Base-by-base conservation (phyloP, 495 filamentous ascomycete species). In the Aspergillus biplanus region DNA sequence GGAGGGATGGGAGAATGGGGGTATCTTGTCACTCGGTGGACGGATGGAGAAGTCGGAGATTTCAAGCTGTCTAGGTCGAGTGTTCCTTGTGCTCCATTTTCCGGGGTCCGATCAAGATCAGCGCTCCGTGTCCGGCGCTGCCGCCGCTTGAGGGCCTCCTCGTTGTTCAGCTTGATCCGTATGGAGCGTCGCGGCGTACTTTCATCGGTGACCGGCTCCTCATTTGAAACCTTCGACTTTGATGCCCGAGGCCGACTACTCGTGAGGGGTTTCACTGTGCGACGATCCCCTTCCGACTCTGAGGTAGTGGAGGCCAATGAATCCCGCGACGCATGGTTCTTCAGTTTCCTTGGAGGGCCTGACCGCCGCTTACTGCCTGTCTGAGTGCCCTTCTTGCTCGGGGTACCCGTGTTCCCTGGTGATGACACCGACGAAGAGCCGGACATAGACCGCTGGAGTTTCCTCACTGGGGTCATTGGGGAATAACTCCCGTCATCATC, bases 1-100 rank as follows among this genome's bases (percentile, higher is more conserved):
- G 96, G 95, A 15, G 95, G 94, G 11, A 90, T 88, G 8, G 92
- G 92, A 42, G 89, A 89, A 65, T 92, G 90, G 37, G 96, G 94
- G 72, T 97, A 98, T 73, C 87, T 92, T 50, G 91, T 96, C 52
- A 96, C 73, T 59, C 76, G 78, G 57, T 85, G 81, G 33, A 90
- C 83, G n/a, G 85, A 83, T 52, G 91, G 87, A 4, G 93, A 96
- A 27, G 92, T 95, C 3, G 95, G 95, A 32, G 96, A 98, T 75
- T 99, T 99, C 35, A 89, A 68, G 52, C 69, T 80, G 42, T 81
- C 77, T 55, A 73, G 62, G 33, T 76, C 77, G 32, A 80, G 61
- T 11, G 73, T 65, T 9, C 68, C 72, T 49, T 74, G 71, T 53
- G 71, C 56, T 48, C 73, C 71, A 56, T 71, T 71, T 33, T 72